A percentile compares a stretch with the other conserved stretches of the same genome.
Conservation (phyloP, 2,329 filamentous ascomycete genomes). For the Nemania bipapillata region DNA sequence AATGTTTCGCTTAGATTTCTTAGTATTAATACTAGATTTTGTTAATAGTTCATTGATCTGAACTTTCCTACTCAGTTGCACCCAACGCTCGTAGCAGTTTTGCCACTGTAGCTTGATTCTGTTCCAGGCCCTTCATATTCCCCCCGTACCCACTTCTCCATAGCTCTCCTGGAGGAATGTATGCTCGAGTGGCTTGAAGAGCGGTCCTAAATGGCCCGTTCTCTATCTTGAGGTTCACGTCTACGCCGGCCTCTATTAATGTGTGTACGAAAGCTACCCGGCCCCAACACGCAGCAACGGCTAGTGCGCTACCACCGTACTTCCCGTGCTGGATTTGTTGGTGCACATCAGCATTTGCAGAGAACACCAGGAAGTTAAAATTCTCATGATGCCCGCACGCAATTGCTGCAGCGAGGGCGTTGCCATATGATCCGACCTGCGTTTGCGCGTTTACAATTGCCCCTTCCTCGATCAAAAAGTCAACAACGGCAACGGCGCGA, state of each 20-base stretch:
- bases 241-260: conserved; percentile 8
- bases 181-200: background rate
- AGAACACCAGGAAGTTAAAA: conserved; percentile 5
- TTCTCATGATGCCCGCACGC: background rate
- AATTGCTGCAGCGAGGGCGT: conserved; percentile 1
- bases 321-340: background rate
- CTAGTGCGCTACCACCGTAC: conserved; percentile 14
- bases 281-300: background rate
- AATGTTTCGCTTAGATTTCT: too few relatives aligned
- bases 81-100: background rate
- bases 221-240: conserved; percentile 18
- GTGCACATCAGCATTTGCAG: background rate
- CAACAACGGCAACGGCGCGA: background rate
- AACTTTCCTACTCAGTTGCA: too few relatives aligned
- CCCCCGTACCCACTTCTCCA: background rate
- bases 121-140: background rate
- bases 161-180: background rate
- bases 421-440: background rate
- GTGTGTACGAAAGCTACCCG: background rate
- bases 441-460: conserved; percentile 16
- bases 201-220: conserved; percentile 9
- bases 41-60: too few relatives aligned
- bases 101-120: background rate
- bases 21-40: too few relatives aligned
- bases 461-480: conserved; percentile 2